Conservation (phyloP, 768 basidiomycete genomes). For the Trametes meyenii region DNA sequence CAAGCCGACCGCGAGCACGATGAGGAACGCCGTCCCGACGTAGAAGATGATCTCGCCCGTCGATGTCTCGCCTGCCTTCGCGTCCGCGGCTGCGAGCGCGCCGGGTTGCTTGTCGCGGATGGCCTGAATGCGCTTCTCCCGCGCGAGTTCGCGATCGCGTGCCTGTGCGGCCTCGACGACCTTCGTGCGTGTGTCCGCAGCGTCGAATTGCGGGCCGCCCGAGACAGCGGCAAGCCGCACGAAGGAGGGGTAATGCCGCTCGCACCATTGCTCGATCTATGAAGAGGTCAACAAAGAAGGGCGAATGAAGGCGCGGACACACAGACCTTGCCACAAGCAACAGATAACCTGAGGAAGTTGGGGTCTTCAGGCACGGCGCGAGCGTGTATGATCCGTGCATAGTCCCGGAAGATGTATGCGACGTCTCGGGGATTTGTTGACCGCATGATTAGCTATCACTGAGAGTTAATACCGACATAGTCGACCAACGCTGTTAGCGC, state of each 20-base stretch:
- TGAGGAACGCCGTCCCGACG: conserved; percentile 31
- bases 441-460: conserved; percentile 79
- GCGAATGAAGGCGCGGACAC: conserved; percentile 1
- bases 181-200: conserved; percentile 57
- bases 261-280: conserved; percentile 92
- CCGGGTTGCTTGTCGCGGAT: conserved; percentile 10
- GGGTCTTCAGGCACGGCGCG: conserved; percentile 83
- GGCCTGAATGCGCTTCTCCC: conserved; percentile 35
- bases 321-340: conserved; percentile 82
- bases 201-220: conserved; percentile 40
- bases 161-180: conserved; percentile 51
- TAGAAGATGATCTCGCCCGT: conserved; percentile 34
- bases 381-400: conserved; percentile 79
- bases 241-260: conserved; percentile 93
- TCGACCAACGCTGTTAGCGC: conserved; percentile 5
- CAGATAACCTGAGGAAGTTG: conserved; percentile 78
- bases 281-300: conserved; percentile 1
- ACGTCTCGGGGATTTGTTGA: conserved; percentile 94
- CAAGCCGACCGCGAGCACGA: conserved; percentile 33
- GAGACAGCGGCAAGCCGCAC: conserved; percentile 44
- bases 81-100: conserved; percentile 2
- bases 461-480: background rate
- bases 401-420: conserved; percentile 83
- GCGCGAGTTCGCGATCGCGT: conserved; percentile 37
- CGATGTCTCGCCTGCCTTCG: background rate